Base-by-base conservation (phyloP, 352 stramenopile genomes). In the Globisporangium middletonii region DNA sequence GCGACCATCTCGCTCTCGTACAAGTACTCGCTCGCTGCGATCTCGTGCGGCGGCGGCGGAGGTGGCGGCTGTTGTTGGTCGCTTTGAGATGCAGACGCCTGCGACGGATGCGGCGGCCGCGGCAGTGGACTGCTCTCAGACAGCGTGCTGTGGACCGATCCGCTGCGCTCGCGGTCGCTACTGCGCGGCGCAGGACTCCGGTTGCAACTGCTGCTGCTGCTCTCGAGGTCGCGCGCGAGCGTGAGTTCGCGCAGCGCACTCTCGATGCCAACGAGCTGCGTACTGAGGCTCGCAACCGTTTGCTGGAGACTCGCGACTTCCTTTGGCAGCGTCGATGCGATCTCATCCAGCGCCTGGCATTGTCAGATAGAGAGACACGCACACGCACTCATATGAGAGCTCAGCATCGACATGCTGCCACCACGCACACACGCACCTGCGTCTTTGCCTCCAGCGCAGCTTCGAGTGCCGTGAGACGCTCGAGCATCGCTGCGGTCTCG, bases 241-340 rank as follows among this genome's bases (percentile, higher is more conserved):
- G 79, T 72, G 26, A 84, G 59, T 28, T 77, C 67, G 58, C 71
- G 67, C 15, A 86, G 53, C 23, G 80, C 57, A 37, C 68, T 71
- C 50, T 86, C 73, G 11, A 75, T 52, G 46, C 68, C 68, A 50
- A 71, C 53, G 13, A 86, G 61, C 47, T 84, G 69, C 12, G 57
- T 57, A 23, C 69, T 75, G 44, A 86, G 64, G 12, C 57, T 68
- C 23, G 71, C 65, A 16, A 86, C 70, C 8, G 69, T 77, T 65
- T 82, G 72, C 48, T 83, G 68, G 43, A 86, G 35, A 7, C 62
- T 64, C 16, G 63, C 51, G 44, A 79, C 64, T 56, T 84, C 72
- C 15, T 72, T 63, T 18, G 61, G 66, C 11, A 73, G 53, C 30
- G 55, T 72, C 16, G 57, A 43, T 37, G 65, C 58, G 55, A 74